A percentile compares a stretch with the other conserved stretches of the same genome.
Evolutionary conservation across 805 yeast species (phyloP).

Genomic region (Zygoascus tannicola): DNA sequence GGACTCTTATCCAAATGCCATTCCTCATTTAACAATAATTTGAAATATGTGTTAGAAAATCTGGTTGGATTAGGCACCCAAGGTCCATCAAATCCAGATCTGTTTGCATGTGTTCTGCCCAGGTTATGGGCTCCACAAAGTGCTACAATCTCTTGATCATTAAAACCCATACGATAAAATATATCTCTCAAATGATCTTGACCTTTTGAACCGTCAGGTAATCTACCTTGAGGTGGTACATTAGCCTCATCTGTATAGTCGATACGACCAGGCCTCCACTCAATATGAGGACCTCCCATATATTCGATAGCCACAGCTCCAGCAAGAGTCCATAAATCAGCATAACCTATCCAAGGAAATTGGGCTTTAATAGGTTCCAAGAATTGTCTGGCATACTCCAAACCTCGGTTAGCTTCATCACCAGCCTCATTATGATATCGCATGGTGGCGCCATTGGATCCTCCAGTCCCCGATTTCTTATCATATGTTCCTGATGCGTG

Average conservation of each 20-base stretch:
- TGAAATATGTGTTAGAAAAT: slow-evolving; percentile 68
- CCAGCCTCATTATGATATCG: slow-evolving; percentile 37
- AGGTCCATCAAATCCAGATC: slow-evolving; percentile 79
- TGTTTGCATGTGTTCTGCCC: slow-evolving; percentile 53
- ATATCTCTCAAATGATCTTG: slow-evolving; percentile 45
- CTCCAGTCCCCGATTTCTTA: slow-evolving; percentile 39
- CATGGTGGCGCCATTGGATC: slow-evolving; percentile 50
- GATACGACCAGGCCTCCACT: slow-evolving; percentile 70
- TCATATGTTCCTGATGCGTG: slow-evolving; percentile 78
- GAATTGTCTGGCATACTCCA: slow-evolving; percentile 46
- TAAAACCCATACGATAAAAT: slow-evolving; percentile 52
- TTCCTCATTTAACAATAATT: slow-evolving; percentile 42
- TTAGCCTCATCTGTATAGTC: slow-evolving; percentile 45
- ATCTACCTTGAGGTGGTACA: slow-evolving; percentile 53
- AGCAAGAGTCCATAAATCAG: slow-evolving; percentile 66
- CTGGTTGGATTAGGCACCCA: slow-evolving; percentile 78
- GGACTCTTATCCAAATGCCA: slow-evolving; percentile 40
- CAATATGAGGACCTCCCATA: slow-evolving; percentile 56
- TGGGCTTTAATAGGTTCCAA: slow-evolving; percentile 45
- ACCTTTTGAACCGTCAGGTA: slow-evolving; percentile 51
- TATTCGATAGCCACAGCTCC: slow-evolving; percentile 58
- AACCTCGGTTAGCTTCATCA: slow-evolving; percentile 40
- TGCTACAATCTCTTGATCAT: slow-evolving; percentile 54
- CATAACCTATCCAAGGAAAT: slow-evolving; percentile 53
- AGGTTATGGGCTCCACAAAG: slow-evolving; percentile 53